A percentile compares a stretch with the other conserved stretches of the same genome.
Conservation (phyloP, 805 yeast species). For the Myxozyma vanderwaltii region DNA sequence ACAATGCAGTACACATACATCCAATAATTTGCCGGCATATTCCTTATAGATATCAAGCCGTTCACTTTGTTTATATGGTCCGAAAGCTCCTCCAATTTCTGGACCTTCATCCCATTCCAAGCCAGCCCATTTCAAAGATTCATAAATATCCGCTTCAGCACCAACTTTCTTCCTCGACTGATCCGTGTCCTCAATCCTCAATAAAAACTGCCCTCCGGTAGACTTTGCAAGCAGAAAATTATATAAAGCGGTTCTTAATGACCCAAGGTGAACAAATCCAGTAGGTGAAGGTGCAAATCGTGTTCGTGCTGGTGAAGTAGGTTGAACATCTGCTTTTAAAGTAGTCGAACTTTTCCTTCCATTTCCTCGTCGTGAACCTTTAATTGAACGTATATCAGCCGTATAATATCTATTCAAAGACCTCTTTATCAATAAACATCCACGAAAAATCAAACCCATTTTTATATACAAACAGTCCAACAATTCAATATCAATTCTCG, state of each 20-base stretch:
- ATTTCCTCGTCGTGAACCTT: neutral
- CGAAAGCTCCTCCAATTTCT: conserved; percentile 54
- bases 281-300: conserved; percentile 99
- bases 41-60: conserved; percentile 65
- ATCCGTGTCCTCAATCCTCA: conserved; percentile 93
- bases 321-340: neutral
- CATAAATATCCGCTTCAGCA: conserved; percentile 80
- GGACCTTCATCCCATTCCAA: conserved; percentile 84
- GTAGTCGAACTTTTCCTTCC: neutral
- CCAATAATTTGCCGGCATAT: conserved; percentile 59
- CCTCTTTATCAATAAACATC: neutral
- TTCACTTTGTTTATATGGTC: conserved; percentile 86
- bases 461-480: no score
- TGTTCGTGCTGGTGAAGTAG: conserved; percentile 57
- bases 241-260: conserved; percentile 88
- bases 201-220: conserved; percentile 77
- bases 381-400: neutral
- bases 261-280: conserved; percentile 91
- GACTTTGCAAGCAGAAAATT: conserved; percentile 78
- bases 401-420: neutral
- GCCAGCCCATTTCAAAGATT: conserved; percentile 76
- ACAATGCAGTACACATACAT: conserved; percentile 36
- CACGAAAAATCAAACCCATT: neutral
- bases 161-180: conserved; percentile 50
- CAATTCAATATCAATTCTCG: neutral